Evolutionary conservation across 2,329 filamentous ascomycete genomes (phyloP), one percentile per base, ranked within the genome.

Genomic region (Colletotrichum navitas): DNA sequence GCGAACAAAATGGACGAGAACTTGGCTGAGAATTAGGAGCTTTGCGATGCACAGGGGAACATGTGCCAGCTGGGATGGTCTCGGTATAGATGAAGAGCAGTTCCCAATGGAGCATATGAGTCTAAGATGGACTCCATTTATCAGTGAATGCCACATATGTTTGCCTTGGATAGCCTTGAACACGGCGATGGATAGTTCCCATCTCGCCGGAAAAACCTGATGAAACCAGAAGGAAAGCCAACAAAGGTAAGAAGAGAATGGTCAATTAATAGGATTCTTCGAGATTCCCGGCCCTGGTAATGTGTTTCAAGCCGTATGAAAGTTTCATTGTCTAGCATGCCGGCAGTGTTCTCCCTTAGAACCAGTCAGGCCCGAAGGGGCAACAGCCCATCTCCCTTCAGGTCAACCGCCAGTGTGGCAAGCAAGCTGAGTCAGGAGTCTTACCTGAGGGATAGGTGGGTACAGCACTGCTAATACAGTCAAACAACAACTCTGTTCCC

Each of bases 251-350:
- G 5, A n/a, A 45, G 12, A n/a, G 5, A 45, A 45, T 11, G 2
- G 7, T 1, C 18, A 45, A 45, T n/a, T 6, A 4, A 45, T 11
- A 1, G 18, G 14, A 21, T 2, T 43, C 6, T 43, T 8, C 6
- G 21, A 43, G 7, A 1, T 21, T 1, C 18, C 6, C 1, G 21
- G 2, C 18, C 2, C 18, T 2, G 5, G 7, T 3, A 43, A 1
- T 45, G 43, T n/a, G 43, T 11, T 11, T 0, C 1, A 11, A 14
- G 21, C 43, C 21, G 21, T 10, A 45, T 45, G 3, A 11, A 5
- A 8, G 21, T 12, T 47, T 24, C 45, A 18, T 24, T 47, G 45
- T 47, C 3, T 1, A n/a, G 7, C 21, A 45, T 45, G 8, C 43
- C 21, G 21, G 21, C 21, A 24, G 45, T 1, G 1, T 47, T 11